Evolutionary conservation across 2,329 filamentous ascomycete species (phyloP), one percentile per base, ranked within the genome.

Genomic region (Alternaria alternata): DNA sequence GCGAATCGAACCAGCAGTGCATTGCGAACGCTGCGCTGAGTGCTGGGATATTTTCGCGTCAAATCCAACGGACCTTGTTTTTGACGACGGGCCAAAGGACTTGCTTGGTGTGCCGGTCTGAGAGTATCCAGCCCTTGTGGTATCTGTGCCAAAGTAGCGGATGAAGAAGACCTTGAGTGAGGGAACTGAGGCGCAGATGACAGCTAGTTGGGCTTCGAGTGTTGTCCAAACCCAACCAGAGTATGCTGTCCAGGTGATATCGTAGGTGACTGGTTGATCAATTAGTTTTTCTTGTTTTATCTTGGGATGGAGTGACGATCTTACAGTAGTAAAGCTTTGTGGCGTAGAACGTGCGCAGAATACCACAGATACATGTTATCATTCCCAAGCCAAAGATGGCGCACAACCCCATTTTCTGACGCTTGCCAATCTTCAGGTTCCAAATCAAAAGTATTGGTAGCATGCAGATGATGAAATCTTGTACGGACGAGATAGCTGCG

Each of bases 401-500:
- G 43, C 82, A 80, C 5, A 82, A 67, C 0, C 77, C 80, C 26
- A 81, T 57, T 67, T 82, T 83, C 64, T 84, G 82, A 18, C 75
- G 70, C 16, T 57, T 67, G 4, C 80, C 75, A 39, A 84, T 77
- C 28, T 79, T 75, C 5, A 84, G 70, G n/a, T 81, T 78, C 71
- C 79, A 75, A 7, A 83, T 79, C 30, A 84, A 76, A 22, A 83
- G 73, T 11, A 81, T 70, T 0, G 82, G 82, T 24, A 84, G 64
- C 2, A 71, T 63, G 46, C 79, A 78, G 2, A 80, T 75, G 58
- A 82, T 69, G 7, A 82, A 63, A 53, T 83, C 81, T 46, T 79
- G 78, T 3, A 80, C 18, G 3, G 76, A 74, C 54, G 79, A 78
- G 57, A 81, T 69, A 8, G 73, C 73, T 16, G 79, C 78, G 18